phyloP scores from a whole-genome alignment of 1,284 basidiomycete species.

The Apiotrichum gamsii region DNA sequence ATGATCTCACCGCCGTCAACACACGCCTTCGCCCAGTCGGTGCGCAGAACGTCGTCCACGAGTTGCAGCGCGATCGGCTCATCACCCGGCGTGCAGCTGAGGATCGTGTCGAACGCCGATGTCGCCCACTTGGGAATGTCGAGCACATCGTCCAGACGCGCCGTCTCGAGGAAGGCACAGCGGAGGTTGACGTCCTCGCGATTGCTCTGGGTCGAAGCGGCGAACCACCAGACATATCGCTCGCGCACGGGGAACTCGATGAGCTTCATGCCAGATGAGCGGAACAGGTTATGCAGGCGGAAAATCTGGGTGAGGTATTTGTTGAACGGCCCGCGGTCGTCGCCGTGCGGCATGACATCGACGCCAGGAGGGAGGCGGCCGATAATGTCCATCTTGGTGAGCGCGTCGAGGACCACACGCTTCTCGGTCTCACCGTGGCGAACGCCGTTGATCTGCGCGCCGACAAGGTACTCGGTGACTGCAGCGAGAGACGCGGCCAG shows the following conservation, averaged over 20 bases:
- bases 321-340: conserved; percentile 6
- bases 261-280: neutral
- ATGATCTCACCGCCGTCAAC: neutral
- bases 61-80: conserved; percentile 45
- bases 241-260: conserved; percentile 4
- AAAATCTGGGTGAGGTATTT: conserved; percentile 5
- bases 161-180: conserved; percentile 57
- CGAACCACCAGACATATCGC: conserved; percentile 11
- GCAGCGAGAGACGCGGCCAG: conserved; percentile 34
- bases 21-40: conserved; percentile 18
- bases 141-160: conserved; percentile 9
- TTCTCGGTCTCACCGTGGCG: conserved; percentile 60
- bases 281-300: conserved; percentile 11
- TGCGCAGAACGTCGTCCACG: conserved; percentile 37
- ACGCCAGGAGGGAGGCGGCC: conserved; percentile 4
- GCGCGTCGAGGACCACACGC: conserved; percentile 8
- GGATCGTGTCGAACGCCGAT: conserved; percentile 20
- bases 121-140: conserved; percentile 14
- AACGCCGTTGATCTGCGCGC: conserved; percentile 63
- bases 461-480: conserved; percentile 61
- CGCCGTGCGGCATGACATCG: neutral
- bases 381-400: conserved; percentile 12
- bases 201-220: conserved; percentile 7
- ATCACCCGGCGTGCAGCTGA: conserved; percentile 34
- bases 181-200: conserved; percentile 39